Evolutionary conservation across 1,284 basidiomycete species (phyloP), one percentile per base, ranked within the genome.

Genomic region (Boletus sp.): DNA sequence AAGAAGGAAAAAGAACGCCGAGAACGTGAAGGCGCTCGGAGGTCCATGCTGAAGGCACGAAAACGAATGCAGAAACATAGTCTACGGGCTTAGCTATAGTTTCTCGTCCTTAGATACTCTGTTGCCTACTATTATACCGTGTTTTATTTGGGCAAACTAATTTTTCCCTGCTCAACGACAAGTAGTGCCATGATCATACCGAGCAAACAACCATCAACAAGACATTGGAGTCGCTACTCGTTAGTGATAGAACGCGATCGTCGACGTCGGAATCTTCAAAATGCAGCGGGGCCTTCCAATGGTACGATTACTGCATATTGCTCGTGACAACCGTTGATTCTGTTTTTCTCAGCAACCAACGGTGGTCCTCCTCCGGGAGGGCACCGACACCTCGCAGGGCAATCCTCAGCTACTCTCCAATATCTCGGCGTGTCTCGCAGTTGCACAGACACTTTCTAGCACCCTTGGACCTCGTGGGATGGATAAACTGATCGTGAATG

Each of bases 381-480:
- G 96, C 73, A 98, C 96, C 66, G 97, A 98, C 78, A 90, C 93
- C 13, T 98, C 95, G 21, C 97, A 98, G 80, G 97, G 97, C 73
- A 95, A 89, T 65, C 88, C 90, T 14, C 97, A 99, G 78, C 80
- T 98, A 55, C 84, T 99, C 51, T 97, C 94, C 60, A 99, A 99
- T 78, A 98, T 98, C 74, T 91, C 92, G 23, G 95, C 95, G 77
- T 97, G 95, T 79, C 85, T 96, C 57, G 93, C 95, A 14, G 90
- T 98, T 67, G 81, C 95, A 55, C 87, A 94, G 72, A 97, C 93
- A 1, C 85, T 98, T 60, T 87, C 97, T 19, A 95, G 89, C 58
- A 99, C 97, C 35, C 87, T 99, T n/a, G 97, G 97, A 21, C 97
- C 97, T 19, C 84, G 97, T 64, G 97, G 97, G 64, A 98, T 98